Conservation (phyloP, 2,329 filamentous ascomycete species). For the Lecanicillium sp. region DNA sequence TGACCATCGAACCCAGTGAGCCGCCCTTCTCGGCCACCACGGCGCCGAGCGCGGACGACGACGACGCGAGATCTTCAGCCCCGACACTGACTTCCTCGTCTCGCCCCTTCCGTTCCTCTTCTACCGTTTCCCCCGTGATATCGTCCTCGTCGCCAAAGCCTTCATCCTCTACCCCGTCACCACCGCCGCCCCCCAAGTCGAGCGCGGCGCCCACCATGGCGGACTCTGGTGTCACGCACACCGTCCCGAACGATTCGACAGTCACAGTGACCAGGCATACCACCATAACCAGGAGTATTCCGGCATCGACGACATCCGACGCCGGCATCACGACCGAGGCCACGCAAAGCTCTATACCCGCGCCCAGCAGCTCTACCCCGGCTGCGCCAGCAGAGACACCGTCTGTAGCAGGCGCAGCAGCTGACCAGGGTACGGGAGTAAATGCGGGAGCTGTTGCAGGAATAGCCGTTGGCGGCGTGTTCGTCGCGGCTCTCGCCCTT, state of each 20-base stretch:
- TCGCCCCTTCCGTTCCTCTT: no score
- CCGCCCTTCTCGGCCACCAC: no score
- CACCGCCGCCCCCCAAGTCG: neutral
- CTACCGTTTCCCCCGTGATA: neutral
- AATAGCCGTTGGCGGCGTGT: slow-evolving; percentile 27
- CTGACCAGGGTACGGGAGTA: neutral
- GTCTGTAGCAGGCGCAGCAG: no score
- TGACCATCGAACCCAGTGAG: no score
- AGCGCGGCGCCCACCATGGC: slow-evolving; percentile 22
- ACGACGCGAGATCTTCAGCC: no score
- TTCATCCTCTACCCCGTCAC: neutral
- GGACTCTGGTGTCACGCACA: slow-evolving; percentile 32
- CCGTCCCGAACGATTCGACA: slow-evolving; percentile 28
- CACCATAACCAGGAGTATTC: slow-evolving; percentile 18
- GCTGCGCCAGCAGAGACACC: neutral
- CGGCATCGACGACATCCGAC: slow-evolving; percentile 14
- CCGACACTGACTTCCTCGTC: no score
- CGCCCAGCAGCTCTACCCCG: neutral
- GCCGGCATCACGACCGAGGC: neutral
- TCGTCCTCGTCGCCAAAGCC: neutral
- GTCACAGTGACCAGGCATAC: slow-evolving; percentile 32
- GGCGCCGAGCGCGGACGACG: no score
- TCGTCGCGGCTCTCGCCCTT: slow-evolving; percentile 28
- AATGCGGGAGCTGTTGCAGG: neutral
- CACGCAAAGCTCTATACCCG: neutral